Evolutionary conservation across 1,139 yeast genomes (phyloP), one percentile per base, ranked within the genome.

Genomic region (Geotrichum histeridarum): DNA sequence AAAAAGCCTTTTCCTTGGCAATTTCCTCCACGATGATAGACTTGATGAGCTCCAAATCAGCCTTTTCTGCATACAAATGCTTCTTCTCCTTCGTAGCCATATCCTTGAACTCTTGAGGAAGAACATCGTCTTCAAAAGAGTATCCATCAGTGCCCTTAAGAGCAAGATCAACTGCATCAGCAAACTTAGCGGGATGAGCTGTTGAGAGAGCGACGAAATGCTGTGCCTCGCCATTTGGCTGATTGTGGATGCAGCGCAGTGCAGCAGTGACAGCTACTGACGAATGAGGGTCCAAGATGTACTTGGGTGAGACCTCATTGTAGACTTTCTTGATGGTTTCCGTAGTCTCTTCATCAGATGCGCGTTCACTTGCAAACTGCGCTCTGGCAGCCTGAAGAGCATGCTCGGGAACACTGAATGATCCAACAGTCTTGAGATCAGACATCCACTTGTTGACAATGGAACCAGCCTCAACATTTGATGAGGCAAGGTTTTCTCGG

Each of bases 131-230:
- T 63, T 89, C 96, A 66, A 93, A 93, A 4, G 90, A 82, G 73
- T 91, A 94, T 27, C 82, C 89, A 27, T 78, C 80, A 59, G 82
- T 76, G 1, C 78, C 77, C 50, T 73, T 69, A 63, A 93, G 79
- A 1, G 98, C 90, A 64, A 80, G 75, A 70, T 90, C 86, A 17
- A 93, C 99, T 53, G 96, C 99, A 60, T 90, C 97, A 31, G 96
- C 88, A 68, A 93, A 93, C 73, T 93, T 93, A 58, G 99, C 99
- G 44, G 99, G 99, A 69, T 93, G 99, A 7, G 99, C 99, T 46
- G 99, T 93, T 1, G 98, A 86, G 58, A 93, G 80, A 5, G 96
- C 87, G 51, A 93, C 78, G 69, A 88, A 88, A 53, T 74, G 69
- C 32, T 74, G 67, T 17, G 70, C 62, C n/a, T 63, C 71, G 42